phyloP scores from a whole-genome alignment of 2,329 filamentous ascomycete genomes.

The Pestalotiopsis sp. region DNA sequence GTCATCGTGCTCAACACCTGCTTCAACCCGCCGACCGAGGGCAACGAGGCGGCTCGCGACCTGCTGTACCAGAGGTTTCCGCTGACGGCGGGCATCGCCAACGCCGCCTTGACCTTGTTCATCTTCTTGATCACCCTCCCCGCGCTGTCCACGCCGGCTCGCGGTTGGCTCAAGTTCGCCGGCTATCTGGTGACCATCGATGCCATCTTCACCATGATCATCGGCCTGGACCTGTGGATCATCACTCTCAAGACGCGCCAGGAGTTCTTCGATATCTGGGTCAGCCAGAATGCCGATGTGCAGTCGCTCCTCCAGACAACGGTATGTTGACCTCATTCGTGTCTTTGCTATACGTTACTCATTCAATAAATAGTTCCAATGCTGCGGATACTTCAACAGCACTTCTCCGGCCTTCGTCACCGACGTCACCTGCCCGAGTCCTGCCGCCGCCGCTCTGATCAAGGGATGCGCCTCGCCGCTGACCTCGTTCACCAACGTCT shows the following conservation, averaged over 20 bases:
- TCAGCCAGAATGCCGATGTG: constrained; percentile 52
- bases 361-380: constrained; percentile 63
- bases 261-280: constrained; percentile 65
- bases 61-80: constrained; percentile 58
- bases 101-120: constrained; percentile 71
- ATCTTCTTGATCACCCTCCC: constrained; percentile 72
- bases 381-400: constrained; percentile 79
- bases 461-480: constrained; percentile 72
- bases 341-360: not conserved
- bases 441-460: constrained; percentile 70
- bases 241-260: constrained; percentile 70
- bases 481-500: constrained; percentile 68
- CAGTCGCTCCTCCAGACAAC: constrained; percentile 73
- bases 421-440: constrained; percentile 68
- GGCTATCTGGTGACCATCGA: constrained; percentile 66
- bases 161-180: constrained; percentile 71
- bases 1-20: constrained; percentile 52
- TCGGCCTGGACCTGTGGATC: constrained; percentile 73
- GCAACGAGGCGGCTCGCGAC: constrained; percentile 51
- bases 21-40: constrained; percentile 44
- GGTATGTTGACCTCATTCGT: constrained; percentile 45
- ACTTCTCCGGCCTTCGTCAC: constrained; percentile 73
- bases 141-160: constrained; percentile 67
- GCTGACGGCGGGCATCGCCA: constrained; percentile 68
- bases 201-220: constrained; percentile 64